Evolutionary conservation across 352 stramenopile genomes (phyloP).

Genomic region (Phytophthora syringae): DNA sequence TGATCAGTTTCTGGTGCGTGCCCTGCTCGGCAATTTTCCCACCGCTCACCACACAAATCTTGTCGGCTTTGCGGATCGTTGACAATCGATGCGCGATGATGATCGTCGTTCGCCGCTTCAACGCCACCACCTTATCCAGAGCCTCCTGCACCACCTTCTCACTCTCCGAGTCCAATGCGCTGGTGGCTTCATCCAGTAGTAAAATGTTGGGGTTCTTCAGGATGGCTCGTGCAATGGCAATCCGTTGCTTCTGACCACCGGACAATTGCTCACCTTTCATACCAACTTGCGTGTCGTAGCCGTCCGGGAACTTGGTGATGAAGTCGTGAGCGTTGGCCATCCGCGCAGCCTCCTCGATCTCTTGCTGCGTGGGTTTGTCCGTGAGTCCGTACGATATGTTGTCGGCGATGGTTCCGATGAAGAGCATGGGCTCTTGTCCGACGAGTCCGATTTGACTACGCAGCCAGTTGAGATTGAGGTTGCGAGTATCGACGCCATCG

Average conservation of each 20-base stretch:
- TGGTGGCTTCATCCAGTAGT: slow-evolving; percentile 12
- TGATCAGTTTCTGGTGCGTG: slow-evolving; percentile 91
- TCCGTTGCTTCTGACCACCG: too few species aligned
- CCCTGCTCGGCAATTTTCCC: slow-evolving; percentile 92
- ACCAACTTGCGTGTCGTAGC: too few species aligned
- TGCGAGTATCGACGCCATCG: slow-evolving; percentile 71
- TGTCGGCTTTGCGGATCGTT: slow-evolving; percentile 94
- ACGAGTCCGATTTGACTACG: slow-evolving; percentile 65
- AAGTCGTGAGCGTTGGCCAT: too few species aligned
- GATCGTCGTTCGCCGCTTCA: slow-evolving; percentile 82
- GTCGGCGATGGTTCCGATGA: slow-evolving; percentile 65
- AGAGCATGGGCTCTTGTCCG: slow-evolving; percentile 63
- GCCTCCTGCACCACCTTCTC: slow-evolving; percentile 83
- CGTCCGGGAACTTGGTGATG: too few species aligned
- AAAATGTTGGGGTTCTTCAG: slow-evolving; percentile 72
- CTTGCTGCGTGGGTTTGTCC: slow-evolving; percentile 38
- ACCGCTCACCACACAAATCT: slow-evolving; percentile 93
- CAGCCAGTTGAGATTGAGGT: slow-evolving; percentile 69
- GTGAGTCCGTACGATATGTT: slow-evolving; percentile 62
- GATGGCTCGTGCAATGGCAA: slow-evolving; percentile 74
- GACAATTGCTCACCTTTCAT: slow-evolving; percentile 91
- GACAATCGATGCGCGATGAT: slow-evolving; percentile 94
- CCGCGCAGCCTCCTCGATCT: slow-evolving; percentile 86
- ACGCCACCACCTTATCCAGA: slow-evolving; percentile 60
- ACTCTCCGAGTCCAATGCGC: slow-evolving; percentile 75